These are phyloP conservation scores for Oemleria cerasiformis DNA, from an alignment of 306 rosid species.

Conservation along the genomic window DNA sequence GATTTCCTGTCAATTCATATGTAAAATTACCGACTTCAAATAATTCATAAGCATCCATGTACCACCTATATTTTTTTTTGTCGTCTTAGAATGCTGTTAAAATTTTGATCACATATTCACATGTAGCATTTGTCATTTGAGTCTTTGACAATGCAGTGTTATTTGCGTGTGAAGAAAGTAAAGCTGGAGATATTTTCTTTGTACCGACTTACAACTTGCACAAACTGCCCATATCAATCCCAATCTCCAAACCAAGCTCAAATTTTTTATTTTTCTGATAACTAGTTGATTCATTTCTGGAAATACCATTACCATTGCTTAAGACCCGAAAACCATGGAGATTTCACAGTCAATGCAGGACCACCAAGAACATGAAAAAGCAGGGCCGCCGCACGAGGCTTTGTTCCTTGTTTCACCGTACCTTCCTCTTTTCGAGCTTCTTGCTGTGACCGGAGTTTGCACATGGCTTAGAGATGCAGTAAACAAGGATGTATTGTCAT, in stretches of 20 bases:
- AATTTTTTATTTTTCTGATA: not conserved
- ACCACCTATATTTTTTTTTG: not conserved
- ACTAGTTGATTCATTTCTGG: not conserved
- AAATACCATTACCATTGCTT: not conserved
- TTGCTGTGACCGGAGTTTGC: conserved; percentile 59
- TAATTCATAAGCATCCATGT: conserved; percentile 15
- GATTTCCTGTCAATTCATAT: conserved; percentile 17
- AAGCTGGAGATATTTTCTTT: not conserved
- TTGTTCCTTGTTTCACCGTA: conserved; percentile 51
- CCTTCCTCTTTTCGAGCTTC: conserved; percentile 64
- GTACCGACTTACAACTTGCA: not conserved
- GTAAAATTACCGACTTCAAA: conserved; percentile 30
- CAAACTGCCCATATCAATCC: not conserved
- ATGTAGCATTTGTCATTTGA: not conserved
- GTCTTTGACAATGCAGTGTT: not conserved
- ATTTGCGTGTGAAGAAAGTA: conserved; percentile 4
- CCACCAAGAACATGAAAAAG: conserved; percentile 9
- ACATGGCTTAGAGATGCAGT: conserved; percentile 56
- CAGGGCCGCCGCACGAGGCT: conserved; percentile 53
- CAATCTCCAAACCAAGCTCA: not conserved
- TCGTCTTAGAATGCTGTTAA: not conserved
- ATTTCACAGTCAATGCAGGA: conserved; percentile 16
- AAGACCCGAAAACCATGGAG: conserved; percentile 11
- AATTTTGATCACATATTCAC: not conserved
- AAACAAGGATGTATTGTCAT: conserved; percentile 54